Evolutionary conservation across 306 rosid species (phyloP).

Genomic region (Ochetophila trinervis): DNA sequence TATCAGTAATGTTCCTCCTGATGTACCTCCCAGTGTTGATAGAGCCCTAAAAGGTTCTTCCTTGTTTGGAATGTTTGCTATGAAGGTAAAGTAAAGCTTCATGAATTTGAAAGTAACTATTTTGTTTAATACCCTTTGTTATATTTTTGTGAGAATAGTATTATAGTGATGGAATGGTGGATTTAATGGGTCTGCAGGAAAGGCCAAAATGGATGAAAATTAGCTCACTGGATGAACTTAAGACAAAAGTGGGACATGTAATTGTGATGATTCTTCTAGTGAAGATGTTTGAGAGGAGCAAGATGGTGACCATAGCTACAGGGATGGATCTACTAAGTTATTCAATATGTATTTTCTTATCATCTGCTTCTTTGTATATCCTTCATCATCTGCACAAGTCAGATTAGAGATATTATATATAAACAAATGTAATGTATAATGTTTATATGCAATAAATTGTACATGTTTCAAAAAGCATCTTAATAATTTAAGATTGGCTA

Average conservation of each 20-base stretch:
- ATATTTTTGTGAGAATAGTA: no score
- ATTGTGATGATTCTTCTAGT: conserved; percentile 96
- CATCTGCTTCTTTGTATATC: conserved; percentile 92
- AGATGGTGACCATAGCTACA: conserved; percentile 79
- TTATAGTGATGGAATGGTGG: neutral
- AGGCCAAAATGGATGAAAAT: conserved; percentile 93
- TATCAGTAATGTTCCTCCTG: conserved; percentile 63
- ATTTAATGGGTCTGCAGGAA: conserved; percentile 49
- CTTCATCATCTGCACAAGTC: conserved; percentile 82
- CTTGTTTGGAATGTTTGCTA: conserved; percentile 90
- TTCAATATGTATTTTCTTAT: conserved; percentile 81
- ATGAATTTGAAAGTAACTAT: neutral
- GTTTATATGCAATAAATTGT: neutral
- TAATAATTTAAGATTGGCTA: no score
- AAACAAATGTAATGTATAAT: neutral
- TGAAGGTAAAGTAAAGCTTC: conserved; percentile 54
- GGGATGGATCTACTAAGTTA: conserved; percentile 82
- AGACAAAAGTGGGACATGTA: conserved; percentile 94
- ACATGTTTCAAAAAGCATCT: no score
- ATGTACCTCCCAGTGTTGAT: conserved; percentile 49
- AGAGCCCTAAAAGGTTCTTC: conserved; percentile 82
- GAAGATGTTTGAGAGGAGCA: conserved; percentile 98
- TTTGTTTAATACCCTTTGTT: no score
- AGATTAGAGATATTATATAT: conserved; percentile 29
- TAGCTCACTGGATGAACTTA: conserved; percentile 84